phyloP scores from a whole-genome alignment of 2,329 filamentous ascomycete genomes.

The Alternaria tenuissima region DNA sequence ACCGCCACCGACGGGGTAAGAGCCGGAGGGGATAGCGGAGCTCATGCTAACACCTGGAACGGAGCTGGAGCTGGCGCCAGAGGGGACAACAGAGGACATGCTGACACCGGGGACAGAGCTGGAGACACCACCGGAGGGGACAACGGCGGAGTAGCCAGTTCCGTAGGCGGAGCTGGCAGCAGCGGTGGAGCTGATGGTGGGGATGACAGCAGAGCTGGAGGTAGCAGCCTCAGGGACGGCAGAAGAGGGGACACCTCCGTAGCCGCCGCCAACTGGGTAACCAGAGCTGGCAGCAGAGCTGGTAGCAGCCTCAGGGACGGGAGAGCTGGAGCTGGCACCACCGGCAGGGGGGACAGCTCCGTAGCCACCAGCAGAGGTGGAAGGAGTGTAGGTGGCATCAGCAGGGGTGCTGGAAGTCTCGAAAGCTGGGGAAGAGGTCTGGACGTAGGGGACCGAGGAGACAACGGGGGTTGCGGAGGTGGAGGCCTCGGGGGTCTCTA shows the following conservation, averaged over 20 bases:
- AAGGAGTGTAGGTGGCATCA: conserved; percentile 16
- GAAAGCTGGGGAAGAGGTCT: conserved; percentile 11
- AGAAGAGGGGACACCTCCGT: conserved; percentile 1
- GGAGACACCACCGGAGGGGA: not conserved
- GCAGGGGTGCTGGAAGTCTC: conserved; percentile 16
- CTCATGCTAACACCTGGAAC: conserved; percentile 25
- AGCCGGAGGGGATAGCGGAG: conserved; percentile 32
- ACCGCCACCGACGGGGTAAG: conserved; percentile 1
- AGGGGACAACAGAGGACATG: not conserved
- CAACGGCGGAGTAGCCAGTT: conserved; percentile 2
- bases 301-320: not conserved
- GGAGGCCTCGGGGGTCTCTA: conserved; percentile 5
- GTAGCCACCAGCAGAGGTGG: conserved; percentile 14
- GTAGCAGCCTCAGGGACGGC: not conserved
- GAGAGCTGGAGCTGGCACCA: not conserved
- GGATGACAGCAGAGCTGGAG: conserved; percentile 1
- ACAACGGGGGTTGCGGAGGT: conserved; percentile 2
- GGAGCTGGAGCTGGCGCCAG: conserved; percentile 6
- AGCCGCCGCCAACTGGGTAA: conserved; percentile 14
- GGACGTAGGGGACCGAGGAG: conserved; percentile 3
- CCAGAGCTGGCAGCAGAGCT: not conserved
- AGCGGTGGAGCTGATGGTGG: not conserved
- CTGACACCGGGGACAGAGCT: too few relatives aligned
- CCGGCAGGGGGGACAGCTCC: not conserved
- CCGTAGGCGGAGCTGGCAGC: conserved; percentile 13